phyloP scores from a whole-genome alignment of 192 early-diverging fungal genomes.

The Rhizoclosmatium globosum region DNA sequence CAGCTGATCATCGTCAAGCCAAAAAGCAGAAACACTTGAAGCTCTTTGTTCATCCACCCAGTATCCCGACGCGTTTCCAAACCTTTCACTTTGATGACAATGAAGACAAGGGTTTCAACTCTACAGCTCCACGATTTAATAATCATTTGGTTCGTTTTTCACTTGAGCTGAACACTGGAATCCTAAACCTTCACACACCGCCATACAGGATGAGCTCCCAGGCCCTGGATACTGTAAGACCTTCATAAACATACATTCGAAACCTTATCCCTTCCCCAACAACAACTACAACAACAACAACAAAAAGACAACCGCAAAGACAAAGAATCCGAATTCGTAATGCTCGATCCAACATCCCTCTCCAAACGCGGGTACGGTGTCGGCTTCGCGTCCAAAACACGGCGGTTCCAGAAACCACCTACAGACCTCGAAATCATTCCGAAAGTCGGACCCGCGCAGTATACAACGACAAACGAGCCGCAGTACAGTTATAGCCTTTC shows the following conservation, averaged over 20 bases:
- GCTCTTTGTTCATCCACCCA: constrained; percentile 59
- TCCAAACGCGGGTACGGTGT: constrained; percentile 57
- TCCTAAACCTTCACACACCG: neutral
- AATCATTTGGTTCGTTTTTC: constrained; percentile 27
- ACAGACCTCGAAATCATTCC: constrained; percentile 43
- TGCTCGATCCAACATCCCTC: constrained; percentile 39
- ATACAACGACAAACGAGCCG: constrained; percentile 40
- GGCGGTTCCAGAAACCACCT: constrained; percentile 47
- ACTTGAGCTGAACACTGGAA: neutral
- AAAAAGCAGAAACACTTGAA: constrained; percentile 46
- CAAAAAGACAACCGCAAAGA: constrained; percentile 32
- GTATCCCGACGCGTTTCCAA: constrained; percentile 62
- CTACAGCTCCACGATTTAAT: constrained; percentile 54
- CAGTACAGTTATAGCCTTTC: constrained; percentile 45
- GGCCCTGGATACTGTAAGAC: constrained; percentile 61
- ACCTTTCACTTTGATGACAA: constrained; percentile 60
- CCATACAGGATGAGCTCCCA: constrained; percentile 54
- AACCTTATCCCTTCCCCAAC: neutral
- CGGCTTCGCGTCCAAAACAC: constrained; percentile 57
- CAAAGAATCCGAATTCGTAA: constrained; percentile 9
- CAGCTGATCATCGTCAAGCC: neutral
- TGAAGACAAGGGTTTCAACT: constrained; percentile 58
- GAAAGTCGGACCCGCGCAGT: constrained; percentile 40
- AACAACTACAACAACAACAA: neutral
- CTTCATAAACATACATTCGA: neutral